These are phyloP conservation scores for Syzygium jambos DNA, from an alignment of 345 rosid genomes.

Conservation along the genomic window DNA sequence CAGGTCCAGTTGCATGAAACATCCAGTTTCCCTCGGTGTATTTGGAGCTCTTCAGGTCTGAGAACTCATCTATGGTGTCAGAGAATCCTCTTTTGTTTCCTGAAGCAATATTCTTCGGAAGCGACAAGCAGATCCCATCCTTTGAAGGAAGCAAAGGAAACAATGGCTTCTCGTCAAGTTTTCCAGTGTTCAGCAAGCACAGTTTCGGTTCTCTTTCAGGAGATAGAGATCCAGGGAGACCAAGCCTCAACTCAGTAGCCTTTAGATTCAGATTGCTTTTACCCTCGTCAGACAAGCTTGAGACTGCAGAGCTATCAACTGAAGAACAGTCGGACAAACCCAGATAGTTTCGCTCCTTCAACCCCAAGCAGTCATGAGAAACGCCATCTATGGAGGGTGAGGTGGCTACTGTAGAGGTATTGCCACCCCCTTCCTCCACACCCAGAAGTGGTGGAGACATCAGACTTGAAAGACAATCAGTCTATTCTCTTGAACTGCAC, in stretches of 20 bases:
- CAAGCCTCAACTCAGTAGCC: constrained; percentile 81
- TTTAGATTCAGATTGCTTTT: constrained; percentile 60
- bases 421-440: constrained; percentile 45
- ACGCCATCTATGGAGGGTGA: constrained; percentile 33
- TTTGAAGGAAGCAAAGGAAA: constrained; percentile 67
- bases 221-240: constrained; percentile 77
- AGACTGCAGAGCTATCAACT: constrained; percentile 58
- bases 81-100: constrained; percentile 85
- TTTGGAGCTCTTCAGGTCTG: constrained; percentile 44
- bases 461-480: constrained; percentile 23
- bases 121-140: constrained; percentile 35
- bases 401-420: constrained; percentile 20
- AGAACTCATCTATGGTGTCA: constrained; percentile 63
- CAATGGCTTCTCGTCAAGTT: constrained; percentile 60
- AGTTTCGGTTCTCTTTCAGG: constrained; percentile 49
- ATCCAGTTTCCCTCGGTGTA: constrained; percentile 61
- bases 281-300: constrained; percentile 28
- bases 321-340: constrained; percentile 74
- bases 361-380: constrained; percentile 28
- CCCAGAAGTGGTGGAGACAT: constrained; percentile 63
- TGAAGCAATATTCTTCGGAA: constrained; percentile 40
- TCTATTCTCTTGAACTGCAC: constrained; percentile 10
- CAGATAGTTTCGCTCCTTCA: constrained; percentile 71
- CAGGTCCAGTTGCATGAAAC: constrained; percentile 33
- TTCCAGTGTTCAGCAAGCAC: constrained; percentile 33